Base-by-base conservation (phyloP, 2,329 filamentous ascomycete genomes). In the Neurospora sp. region DNA sequence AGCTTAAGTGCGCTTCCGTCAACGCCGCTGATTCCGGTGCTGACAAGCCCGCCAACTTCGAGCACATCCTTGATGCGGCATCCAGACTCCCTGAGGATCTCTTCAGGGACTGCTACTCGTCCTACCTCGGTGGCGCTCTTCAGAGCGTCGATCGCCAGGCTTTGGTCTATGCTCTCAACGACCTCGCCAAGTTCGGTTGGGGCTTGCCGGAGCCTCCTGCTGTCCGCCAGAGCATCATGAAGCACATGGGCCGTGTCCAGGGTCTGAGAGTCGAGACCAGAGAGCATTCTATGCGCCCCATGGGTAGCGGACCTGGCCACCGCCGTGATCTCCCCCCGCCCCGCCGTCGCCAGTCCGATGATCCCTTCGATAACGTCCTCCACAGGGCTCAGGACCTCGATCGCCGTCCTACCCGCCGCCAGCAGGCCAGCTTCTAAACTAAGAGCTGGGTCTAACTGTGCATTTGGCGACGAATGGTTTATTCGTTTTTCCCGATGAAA, bases 41-140 rank as follows among this genome's bases (percentile, higher is more conserved):
- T 23, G 76, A 74, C 10, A 77, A 82, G 19, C 83, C 84, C 3
- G 76, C 78, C 43, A 79, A 83, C 6, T 83, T 91, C 67, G 73
- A 78, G 5, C 76, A 83, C 15, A 66, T 86, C 17, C 74, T 78
- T 10, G 73, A 81, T 0, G 83, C 84, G 2, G 83, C 85, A 71
- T 74, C 80, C 66, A 74, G 73, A 3, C 75, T 87, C 3, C 82
- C 83, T 17, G 77, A 76, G 8, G 74, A 77, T 4, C 72, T 82
- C 66, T 82, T 88, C 70, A 75, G 75, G 13, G 79, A 80, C 2
- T 82, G 84, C 0, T 93, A 92, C 79, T 78, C 81, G 19, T 85
- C 87, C 9, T 78, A 87, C 66, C 84, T 92, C 62, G 88, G 89
- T 68, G 81, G 81, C 62, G 68, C 74, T 38, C 84, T 80, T 74